Conservation (phyloP, 2,329 filamentous ascomycete species). For the Exophiala phaeomuriformis region DNA sequence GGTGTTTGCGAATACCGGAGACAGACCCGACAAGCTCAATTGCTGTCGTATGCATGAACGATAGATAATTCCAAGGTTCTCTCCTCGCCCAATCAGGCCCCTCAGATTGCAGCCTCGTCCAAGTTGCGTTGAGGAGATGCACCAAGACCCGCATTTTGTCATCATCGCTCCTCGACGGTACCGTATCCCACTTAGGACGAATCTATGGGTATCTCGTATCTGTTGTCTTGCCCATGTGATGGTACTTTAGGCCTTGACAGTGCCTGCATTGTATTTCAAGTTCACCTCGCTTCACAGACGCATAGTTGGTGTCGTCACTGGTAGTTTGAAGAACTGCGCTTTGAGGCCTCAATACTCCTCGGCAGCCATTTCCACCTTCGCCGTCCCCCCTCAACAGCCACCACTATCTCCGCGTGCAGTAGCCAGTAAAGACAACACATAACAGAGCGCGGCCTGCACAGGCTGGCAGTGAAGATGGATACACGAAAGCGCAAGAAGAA, state of each 20-base stretch:
- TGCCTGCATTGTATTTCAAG: too few relatives aligned
- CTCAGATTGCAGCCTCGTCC: neutral
- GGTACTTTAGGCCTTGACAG: too few relatives aligned
- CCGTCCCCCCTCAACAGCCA: neutral
- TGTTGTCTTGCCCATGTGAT: too few relatives aligned
- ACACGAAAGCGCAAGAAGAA: constrained; percentile 67
- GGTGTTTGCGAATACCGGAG: neutral
- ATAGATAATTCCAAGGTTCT: too few relatives aligned
- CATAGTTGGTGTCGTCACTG: too few relatives aligned
- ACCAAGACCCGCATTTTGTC: too few relatives aligned
- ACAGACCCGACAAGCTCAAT: too few relatives aligned
- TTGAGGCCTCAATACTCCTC: neutral
- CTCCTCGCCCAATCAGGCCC: neutral
- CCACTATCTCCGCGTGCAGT: neutral
- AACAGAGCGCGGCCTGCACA: neutral
- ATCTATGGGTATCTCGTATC: too few relatives aligned
- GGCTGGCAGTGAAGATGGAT: constrained; percentile 34
- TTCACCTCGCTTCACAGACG: too few relatives aligned
- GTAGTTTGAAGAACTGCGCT: neutral
- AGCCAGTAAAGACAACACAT: neutral
- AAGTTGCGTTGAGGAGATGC: neutral
- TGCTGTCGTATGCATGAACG: too few relatives aligned
- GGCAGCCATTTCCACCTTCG: neutral
- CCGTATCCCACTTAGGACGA: too few relatives aligned
- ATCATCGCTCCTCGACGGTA: too few relatives aligned